phyloP scores from a whole-genome alignment of 257 asterid genomes.

The Leptodermis oblonga region DNA sequence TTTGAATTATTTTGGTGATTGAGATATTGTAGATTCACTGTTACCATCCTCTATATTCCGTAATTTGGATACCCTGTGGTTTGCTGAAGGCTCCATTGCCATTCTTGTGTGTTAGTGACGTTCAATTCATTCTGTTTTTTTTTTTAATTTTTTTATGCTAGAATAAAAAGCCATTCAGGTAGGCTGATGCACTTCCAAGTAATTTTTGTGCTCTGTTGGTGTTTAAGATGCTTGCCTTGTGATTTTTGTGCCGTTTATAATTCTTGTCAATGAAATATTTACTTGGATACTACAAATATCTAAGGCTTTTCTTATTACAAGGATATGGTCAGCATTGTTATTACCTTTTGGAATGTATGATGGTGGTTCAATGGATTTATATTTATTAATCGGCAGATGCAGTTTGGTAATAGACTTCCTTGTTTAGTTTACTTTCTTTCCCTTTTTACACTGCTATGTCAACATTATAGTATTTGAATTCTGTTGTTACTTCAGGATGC shows the following conservation, averaged over 20 bases:
- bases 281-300: background rate
- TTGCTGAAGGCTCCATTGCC: too few relatives aligned
- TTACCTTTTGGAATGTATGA: background rate
- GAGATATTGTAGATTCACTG: background rate
- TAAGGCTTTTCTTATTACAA: background rate
- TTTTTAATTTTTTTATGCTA: too few relatives aligned
- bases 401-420: background rate
- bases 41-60: too few relatives aligned
- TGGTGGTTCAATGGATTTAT: background rate
- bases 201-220: background rate
- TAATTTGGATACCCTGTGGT: background rate
- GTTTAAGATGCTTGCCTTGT: background rate
- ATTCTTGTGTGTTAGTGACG: too few relatives aligned
- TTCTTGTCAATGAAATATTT: background rate
- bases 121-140: background rate
- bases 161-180: background rate
- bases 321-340: background rate
- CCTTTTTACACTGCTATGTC: background rate
- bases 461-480: background rate
- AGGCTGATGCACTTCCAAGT: background rate
- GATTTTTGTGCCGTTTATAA: background rate
- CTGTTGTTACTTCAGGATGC: background rate
- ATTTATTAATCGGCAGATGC: background rate
- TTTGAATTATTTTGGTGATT: background rate
- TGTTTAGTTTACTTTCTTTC: background rate